These are phyloP conservation scores for Penicillium canariense DNA, from an alignment of 495 filamentous ascomycete species.

Conservation along the genomic window DNA sequence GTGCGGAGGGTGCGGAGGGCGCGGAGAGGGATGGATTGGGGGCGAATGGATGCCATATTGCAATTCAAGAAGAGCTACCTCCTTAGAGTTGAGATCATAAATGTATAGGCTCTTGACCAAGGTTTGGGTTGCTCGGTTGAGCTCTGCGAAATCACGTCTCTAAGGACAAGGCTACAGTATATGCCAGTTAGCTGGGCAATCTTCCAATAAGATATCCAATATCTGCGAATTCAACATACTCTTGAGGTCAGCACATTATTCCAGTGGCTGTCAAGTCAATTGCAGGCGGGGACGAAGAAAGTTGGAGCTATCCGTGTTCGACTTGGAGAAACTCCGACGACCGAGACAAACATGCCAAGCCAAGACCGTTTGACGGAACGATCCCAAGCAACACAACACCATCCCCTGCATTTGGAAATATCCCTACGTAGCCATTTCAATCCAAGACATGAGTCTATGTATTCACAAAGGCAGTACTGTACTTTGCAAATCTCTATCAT, in stretches of 20 bases:
- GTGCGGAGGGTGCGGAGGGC: conserved; percentile 14
- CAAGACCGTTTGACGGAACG: no score
- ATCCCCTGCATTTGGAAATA: no score
- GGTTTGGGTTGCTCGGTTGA: conserved; percentile 1
- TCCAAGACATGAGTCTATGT: no score
- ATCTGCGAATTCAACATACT: not conserved
- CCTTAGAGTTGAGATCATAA: not conserved
- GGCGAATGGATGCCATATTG: conserved; percentile 20
- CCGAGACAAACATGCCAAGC: conserved; percentile 19
- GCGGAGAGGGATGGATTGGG: conserved; percentile 5
- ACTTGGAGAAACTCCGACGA: conserved; percentile 10
- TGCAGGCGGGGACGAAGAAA: conserved; percentile 8
- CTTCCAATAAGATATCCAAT: not conserved
- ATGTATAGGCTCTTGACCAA: not conserved
- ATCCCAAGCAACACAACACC: no score
- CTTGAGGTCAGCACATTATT: conserved; percentile 1
- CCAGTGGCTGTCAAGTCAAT: conserved; percentile 5
- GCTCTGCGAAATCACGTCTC: conserved; percentile 1
- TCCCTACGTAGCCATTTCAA: no score
- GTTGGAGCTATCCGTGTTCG: conserved; percentile 24
- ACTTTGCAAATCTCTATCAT: not conserved
- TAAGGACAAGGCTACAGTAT: not conserved
- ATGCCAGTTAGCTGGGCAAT: not conserved
- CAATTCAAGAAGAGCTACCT: not conserved
- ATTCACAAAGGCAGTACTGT: not conserved